A percentile compares a stretch with the other conserved stretches of the same genome.
Evolutionary conservation across 1,284 basidiomycete genomes (phyloP).

Genomic region (Papiliotrema nemorosa): DNA sequence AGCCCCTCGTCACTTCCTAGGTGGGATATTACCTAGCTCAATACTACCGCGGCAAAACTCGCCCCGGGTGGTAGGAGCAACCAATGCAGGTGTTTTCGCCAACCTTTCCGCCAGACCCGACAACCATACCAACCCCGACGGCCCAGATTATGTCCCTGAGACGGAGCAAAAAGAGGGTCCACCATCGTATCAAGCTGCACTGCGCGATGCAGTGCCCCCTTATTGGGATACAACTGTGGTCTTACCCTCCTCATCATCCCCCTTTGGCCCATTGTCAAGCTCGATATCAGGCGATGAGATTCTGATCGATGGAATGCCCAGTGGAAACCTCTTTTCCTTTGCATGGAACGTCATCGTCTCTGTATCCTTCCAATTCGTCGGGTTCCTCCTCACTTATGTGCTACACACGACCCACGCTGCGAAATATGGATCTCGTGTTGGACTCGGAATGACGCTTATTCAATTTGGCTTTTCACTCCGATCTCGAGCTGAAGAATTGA

Average conservation of each 20-base stretch:
- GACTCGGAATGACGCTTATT: conserved; percentile 90
- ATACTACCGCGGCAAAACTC: conserved; percentile 55
- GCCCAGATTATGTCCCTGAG: conserved; percentile 66
- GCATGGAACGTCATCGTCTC: conserved; percentile 67
- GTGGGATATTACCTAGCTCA: conserved; percentile 68
- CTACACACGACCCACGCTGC: conserved; percentile 92
- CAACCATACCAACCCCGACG: conserved; percentile 58
- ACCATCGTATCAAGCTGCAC: conserved; percentile 85
- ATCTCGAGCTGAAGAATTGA: conserved; percentile 46
- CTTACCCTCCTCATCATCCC: conserved; percentile 53
- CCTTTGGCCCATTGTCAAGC: conserved; percentile 50
- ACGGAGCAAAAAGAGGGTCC: conserved; percentile 75
- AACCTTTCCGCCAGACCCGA: conserved; percentile 90
- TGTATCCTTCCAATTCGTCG: conserved; percentile 95
- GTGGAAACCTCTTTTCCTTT: conserved; percentile 54
- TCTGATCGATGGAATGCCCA: conserved; percentile 56
- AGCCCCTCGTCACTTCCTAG: conserved; percentile 61
- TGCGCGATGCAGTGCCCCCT: conserved; percentile 85
- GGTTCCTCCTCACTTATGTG: conserved; percentile 89
- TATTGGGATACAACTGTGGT: conserved; percentile 98
- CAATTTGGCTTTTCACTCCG: conserved; percentile 87
- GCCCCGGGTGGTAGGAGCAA: conserved; percentile 54
- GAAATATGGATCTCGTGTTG: conserved; percentile 89
- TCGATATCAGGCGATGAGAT: conserved; percentile 54
- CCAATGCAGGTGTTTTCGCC: conserved; percentile 93